Base-by-base conservation (phyloP, 2,329 filamentous ascomycete species). In the Claviceps purpurea region DNA sequence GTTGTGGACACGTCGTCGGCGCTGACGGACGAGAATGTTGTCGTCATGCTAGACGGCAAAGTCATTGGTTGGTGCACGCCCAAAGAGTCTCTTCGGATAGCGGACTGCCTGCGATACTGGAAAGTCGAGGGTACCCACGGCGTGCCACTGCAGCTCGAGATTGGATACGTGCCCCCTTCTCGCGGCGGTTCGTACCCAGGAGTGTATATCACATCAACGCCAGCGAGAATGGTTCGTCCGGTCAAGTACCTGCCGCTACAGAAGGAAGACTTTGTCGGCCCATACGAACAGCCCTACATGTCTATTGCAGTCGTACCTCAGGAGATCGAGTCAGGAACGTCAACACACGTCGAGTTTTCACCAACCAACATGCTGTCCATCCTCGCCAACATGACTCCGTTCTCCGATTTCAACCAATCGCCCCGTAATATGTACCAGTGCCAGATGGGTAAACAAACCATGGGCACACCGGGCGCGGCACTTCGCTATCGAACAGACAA, bases 341-440 rank as follows among this genome's bases (percentile, higher is more conserved):
- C 89, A 4, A 95, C 89, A 0, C 93, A 98, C 64, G 89, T 97
- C 45, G 93, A 98, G 68, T 87, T 87, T 61, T 85, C 90, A 53
- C 90, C 93, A 1, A 98, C 93, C 37, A 93, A 97, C 69, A 97
- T 98, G 58, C 80, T 98, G 26, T 97, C 91, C 7, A 97, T 98
- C 58, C 78, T 98, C 50, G 93, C 93, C 62, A 97, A 97, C 70
- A 95, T 96, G 85, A 98, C 93, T 0, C 93, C 93, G 3, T 98
- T 98, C 71, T 96, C 91, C 47, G 89, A 98, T 66, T 95, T 95
- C 72, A 98, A 98, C 70, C 93, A 98, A 69, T 96, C 90, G 14
- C 93, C 93, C 1, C 79, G 93, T 78, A 98, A 98, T 71, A 97
- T 97, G 91, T 98, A 97, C 67, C 88, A 95, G 66, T 96, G 90